Conservation (phyloP, 768 basidiomycete genomes). For the Trametes villosa region DNA sequence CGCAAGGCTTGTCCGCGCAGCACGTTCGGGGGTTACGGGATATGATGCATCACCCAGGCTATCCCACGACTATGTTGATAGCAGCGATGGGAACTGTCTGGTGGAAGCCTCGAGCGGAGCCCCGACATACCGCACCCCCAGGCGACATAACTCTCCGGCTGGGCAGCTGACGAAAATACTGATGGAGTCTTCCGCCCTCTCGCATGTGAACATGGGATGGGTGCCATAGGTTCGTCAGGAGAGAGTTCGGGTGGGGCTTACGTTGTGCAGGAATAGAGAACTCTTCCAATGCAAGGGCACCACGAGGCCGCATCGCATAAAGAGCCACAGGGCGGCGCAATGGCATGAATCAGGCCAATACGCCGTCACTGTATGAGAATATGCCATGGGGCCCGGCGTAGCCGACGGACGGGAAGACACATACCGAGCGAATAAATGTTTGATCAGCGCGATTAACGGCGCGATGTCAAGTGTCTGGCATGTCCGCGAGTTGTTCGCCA, state of each 20-base stretch:
- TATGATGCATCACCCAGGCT: background rate
- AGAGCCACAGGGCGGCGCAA: slow-evolving; percentile 7
- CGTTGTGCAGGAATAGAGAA: background rate
- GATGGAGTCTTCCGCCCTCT: background rate
- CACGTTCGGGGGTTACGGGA: background rate
- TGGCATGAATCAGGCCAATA: slow-evolving; percentile 12
- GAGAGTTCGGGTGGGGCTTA: slow-evolving; percentile 5
- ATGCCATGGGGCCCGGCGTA: background rate
- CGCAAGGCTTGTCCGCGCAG: background rate
- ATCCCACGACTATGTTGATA: background rate
- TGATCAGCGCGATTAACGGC: slow-evolving; percentile 13
- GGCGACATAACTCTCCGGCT: background rate
- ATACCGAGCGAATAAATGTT: slow-evolving; percentile 5
- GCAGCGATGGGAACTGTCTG: background rate
- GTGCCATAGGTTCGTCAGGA: background rate
- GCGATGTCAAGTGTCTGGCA: background rate
- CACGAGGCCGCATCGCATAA: slow-evolving; percentile 10
- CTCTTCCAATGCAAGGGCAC: background rate
- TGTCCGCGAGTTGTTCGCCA: background rate
- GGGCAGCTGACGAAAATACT: background rate
- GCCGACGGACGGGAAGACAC: background rate
- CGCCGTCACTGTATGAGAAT: slow-evolving; percentile 9
- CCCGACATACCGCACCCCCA: background rate
- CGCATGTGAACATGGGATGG: slow-evolving; percentile 5
- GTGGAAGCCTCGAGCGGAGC: background rate